Base-by-base conservation (phyloP, 208 protist genomes). In the Crithidia brevicula region DNA sequence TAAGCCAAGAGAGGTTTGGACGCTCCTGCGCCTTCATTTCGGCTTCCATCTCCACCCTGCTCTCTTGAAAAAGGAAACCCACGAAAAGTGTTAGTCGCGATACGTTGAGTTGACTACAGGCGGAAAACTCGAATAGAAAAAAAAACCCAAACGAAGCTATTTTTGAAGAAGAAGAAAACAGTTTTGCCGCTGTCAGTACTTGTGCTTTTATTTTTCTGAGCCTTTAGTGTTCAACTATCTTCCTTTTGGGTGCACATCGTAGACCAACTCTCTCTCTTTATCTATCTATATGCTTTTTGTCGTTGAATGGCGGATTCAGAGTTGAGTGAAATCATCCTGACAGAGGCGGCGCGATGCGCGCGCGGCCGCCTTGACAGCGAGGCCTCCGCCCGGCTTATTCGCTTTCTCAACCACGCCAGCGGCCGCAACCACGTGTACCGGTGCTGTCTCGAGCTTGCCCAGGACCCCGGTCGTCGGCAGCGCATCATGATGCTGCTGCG, bases 361-460 rank as follows among this genome's bases (percentile, higher is more conserved):
- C 70, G 60, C 20, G 70, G 70, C 7, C 57, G 59, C 25, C 54
- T 75, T 20, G 64, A 73, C 65, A 80, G 46, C 61, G 52, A 52
- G 30, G 53, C 42, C 25, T 68, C 72, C 22, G 45, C 50, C 1
- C 59, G 82, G n/a, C 64, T 88, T 11, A 52, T 84, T 20, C 57
- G 56, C 38, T 76, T 70, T 30, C 61, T 95, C 38, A 82, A 60
- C 40, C 60, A 83, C 6, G 82, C 72, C 16, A 71, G 82, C 30
- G 83, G 84, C 25, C 76, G 89, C 23, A 76, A 89, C 53, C 70
- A 80, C 11, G 83, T 88, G 20, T 95, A 89, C 69, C 59, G 82
- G 33, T 90, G 82, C 51, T 92, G 86, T 47, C 72, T 92, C 20
- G 82, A 91, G 25, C 42, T 91, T 3, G 60, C 81, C 28, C 74